Conservation (phyloP, 805 yeast species). For the Candida coquimbonensis region DNA sequence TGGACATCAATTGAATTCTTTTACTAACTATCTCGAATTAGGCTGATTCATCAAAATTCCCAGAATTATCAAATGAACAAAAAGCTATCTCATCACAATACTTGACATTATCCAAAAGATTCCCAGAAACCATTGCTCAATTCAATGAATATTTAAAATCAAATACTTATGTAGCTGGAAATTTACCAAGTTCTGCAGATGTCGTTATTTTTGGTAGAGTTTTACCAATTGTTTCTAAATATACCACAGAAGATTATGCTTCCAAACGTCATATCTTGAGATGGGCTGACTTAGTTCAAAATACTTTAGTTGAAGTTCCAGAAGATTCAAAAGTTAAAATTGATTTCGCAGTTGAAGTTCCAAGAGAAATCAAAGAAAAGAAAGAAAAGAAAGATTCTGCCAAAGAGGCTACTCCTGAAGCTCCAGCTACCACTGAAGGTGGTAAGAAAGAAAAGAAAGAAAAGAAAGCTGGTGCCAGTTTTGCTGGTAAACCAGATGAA, state of each 20-base stretch:
- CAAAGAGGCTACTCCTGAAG: conserved; percentile 13
- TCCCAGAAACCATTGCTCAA: conserved; percentile 46
- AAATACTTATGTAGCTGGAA: conserved; percentile 66
- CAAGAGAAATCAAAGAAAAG: conserved; percentile 65
- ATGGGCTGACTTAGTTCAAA: conserved; percentile 88
- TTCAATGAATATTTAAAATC: conserved; percentile 66
- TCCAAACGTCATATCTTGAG: conserved; percentile 77
- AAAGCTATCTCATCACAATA: conserved; percentile 75
- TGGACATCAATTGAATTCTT: too few species aligned
- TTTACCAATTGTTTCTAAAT: conserved; percentile 49
- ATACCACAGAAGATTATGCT: conserved; percentile 50
- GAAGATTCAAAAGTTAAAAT: conserved; percentile 47
- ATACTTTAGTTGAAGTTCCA: conserved; percentile 48
- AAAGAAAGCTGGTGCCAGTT: conserved; percentile 21
- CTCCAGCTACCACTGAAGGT: conserved; percentile 18
- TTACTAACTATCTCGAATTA: background rate
- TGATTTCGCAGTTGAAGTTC: conserved; percentile 55
- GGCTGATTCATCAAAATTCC: conserved; percentile 21
- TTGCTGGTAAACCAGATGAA: conserved; percentile 38
- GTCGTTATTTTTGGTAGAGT: conserved; percentile 59
- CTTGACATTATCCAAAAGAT: conserved; percentile 60
- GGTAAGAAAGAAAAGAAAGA: conserved; percentile 36
- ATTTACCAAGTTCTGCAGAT: conserved; percentile 64
- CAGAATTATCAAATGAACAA: conserved; percentile 36
- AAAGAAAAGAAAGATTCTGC: conserved; percentile 39